These are phyloP conservation scores for Bipolaris oryzae DNA, from an alignment of 2,329 filamentous ascomycete species.

Conservation along the genomic window DNA sequence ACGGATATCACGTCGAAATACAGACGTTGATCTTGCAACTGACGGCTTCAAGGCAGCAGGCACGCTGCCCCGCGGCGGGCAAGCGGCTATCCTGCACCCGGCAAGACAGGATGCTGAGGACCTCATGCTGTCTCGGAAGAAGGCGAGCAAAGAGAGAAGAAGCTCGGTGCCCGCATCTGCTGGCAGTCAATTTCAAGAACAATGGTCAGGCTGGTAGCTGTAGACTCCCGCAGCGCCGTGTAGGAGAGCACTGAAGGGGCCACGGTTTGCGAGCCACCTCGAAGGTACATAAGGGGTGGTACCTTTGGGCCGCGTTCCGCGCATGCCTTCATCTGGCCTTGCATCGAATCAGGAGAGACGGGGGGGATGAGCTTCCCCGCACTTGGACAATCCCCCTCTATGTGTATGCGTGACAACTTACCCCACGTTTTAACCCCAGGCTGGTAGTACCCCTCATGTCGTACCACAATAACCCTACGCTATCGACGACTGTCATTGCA, in stretches of 20 bases:
- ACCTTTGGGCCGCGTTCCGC: constrained; percentile 30
- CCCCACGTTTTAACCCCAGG: constrained; percentile 16
- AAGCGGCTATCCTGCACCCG: constrained; percentile 36
- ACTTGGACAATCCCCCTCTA: constrained; percentile 15
- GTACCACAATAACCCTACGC: not conserved
- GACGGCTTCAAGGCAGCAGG: constrained; percentile 28
- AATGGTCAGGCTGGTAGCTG: constrained; percentile 14
- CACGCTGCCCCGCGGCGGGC: constrained; percentile 29
- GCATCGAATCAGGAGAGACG: constrained; percentile 24
- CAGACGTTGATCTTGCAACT: constrained; percentile 25
- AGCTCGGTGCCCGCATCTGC: constrained; percentile 43
- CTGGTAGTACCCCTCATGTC: not conserved
- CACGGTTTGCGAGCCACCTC: constrained; percentile 22
- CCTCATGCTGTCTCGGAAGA: constrained; percentile 41
- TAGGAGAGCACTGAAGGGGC: constrained; percentile 19
- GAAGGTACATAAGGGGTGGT: constrained; percentile 33
- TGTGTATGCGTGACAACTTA: constrained; percentile 12
- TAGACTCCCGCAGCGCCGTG: constrained; percentile 13
- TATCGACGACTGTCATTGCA: not conserved
- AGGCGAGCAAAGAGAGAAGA: constrained; percentile 28
- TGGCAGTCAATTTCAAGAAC: constrained; percentile 16
- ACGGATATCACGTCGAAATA: constrained; percentile 27
- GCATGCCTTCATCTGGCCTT: constrained; percentile 18
- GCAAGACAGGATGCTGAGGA: constrained; percentile 32
- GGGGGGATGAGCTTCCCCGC: constrained; percentile 30